Percentiles rank a stretch among this genome's conserved stretches.
phyloP scores from a whole-genome alignment of 129 eudicot species.

The Flaveria bidentis region DNA sequence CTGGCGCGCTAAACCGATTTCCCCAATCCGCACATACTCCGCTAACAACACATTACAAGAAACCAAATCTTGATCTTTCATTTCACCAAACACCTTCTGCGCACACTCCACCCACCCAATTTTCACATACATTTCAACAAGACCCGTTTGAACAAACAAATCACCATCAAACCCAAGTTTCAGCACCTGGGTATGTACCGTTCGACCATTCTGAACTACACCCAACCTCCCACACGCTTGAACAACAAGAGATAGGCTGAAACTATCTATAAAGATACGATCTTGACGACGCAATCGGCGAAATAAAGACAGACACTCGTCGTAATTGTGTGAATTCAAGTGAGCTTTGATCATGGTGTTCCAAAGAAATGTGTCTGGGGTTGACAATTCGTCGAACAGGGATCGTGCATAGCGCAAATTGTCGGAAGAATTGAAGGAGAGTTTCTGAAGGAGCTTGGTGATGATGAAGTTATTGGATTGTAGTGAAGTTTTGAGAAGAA shows the following conservation, averaged over 20 bases:
- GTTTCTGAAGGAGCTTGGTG: slow-evolving; percentile 33
- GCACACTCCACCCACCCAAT: slow-evolving; percentile 33
- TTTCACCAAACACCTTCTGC: slow-evolving; percentile 34
- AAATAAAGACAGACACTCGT: slow-evolving; percentile 27
- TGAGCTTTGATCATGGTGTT: slow-evolving; percentile 48
- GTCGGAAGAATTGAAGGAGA: neutral
- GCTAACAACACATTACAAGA: slow-evolving; percentile 44
- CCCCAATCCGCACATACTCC: slow-evolving; percentile 37
- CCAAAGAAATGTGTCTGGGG: slow-evolving; percentile 41
- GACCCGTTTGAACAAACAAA: slow-evolving; percentile 44
- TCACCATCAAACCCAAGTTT: slow-evolving; percentile 40
- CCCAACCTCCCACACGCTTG: slow-evolving; percentile 33
- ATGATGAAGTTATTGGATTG: slow-evolving; percentile 34
- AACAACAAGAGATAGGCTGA: slow-evolving; percentile 38
- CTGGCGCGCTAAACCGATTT: slow-evolving; percentile 31
- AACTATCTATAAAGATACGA: slow-evolving; percentile 34
- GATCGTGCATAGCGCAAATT: slow-evolving; percentile 30
- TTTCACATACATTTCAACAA: slow-evolving; percentile 43
- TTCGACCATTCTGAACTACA: slow-evolving; percentile 21
- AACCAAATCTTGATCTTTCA: slow-evolving; percentile 37
- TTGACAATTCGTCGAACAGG: slow-evolving; percentile 35
- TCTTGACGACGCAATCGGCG: slow-evolving; percentile 26
- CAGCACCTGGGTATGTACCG: slow-evolving; percentile 37
- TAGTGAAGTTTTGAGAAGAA: slow-evolving; percentile 36
- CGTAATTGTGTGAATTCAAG: slow-evolving; percentile 25